Evolutionary conservation across 139 green algal species (phyloP), one percentile per base, ranked within the genome.

Genomic region (Micractinium conductrix): DNA sequence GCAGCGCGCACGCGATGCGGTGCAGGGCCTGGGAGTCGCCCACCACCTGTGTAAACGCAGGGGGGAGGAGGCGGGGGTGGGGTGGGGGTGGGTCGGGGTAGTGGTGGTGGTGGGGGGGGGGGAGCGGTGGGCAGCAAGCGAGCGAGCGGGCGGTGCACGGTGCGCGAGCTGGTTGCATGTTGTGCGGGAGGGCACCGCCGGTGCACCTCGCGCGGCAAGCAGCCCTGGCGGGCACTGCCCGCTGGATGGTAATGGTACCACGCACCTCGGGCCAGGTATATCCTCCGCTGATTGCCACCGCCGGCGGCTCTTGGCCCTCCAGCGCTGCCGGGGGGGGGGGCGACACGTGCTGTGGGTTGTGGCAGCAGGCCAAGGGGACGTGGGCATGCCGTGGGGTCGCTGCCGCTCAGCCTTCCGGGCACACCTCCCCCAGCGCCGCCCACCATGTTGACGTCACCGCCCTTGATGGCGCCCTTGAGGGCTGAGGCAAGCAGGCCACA

Each of bases 181-280:
- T 58, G 48, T 16, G 12, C 48, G 28, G 10, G 50, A 53, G 42
- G 1, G 37, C 53, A 28, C 7, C 33, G 19, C 75, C 19, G 4
- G 35, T 45, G 24, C 7, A 9, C 38, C 12, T 16, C 21, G 53
- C 58, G 58, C 38, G 28, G 58, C 60, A 73, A 38, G 30, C 24
- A n/a, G n/a, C n/a, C n/a, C 48, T 58, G 33, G 63, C 63, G 48
- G 48, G 48, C 14, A 14, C 48, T 58, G 48, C 48, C 48, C 14
- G 53, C 53, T 5, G 8, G 53, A 62, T 14, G 2, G 6, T 28
- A 21, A 2, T 14, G 30, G 2, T 9, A 7, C 2, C 28, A 2
- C 85, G 14, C 84, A 93, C 91, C 83, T 98, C 75, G 0, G 91
- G 87, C 95, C 95, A 97, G 22, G 83, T 91, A 55, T 93, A 63